Evolutionary conservation across 202 grass and related monocot genomes (phyloP).

Genomic region (Zoysia matrella): DNA sequence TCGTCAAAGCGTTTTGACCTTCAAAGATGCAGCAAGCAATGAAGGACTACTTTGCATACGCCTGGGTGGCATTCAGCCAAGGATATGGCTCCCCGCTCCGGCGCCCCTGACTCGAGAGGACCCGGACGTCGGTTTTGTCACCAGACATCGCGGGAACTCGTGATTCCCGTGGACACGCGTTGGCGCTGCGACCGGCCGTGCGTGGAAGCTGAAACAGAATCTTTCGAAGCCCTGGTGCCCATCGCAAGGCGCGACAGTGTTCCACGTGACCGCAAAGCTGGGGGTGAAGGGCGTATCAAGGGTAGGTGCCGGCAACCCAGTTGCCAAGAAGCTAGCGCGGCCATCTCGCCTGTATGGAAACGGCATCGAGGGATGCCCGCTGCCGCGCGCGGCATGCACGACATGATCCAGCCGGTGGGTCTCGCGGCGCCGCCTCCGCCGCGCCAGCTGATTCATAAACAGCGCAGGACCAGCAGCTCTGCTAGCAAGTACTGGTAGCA

Average conservation of each 20-base stretch:
- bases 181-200: neutral
- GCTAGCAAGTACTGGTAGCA: neutral
- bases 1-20: too few relatives aligned
- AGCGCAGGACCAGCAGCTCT: neutral
- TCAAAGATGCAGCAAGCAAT: too few relatives aligned
- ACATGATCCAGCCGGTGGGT: neutral
- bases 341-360: neutral
- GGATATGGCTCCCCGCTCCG: too few relatives aligned
- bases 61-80: neutral
- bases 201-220: slow-evolving; percentile 15
- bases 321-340: neutral
- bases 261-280: neutral
- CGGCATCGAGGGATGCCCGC: neutral
- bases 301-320: neutral
- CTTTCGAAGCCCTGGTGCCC: neutral
- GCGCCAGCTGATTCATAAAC: neutral
- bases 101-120: too few relatives aligned
- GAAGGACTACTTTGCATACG: too few relatives aligned
- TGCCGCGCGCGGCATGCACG: neutral
- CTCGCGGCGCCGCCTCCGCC: neutral
- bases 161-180: neutral
- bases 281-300: neutral
- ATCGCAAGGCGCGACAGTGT: neutral
- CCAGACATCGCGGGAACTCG: too few relatives aligned
- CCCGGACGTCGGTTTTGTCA: too few relatives aligned